Conservation (phyloP, 495 filamentous ascomycete genomes). For the Podospora fimiseda region DNA sequence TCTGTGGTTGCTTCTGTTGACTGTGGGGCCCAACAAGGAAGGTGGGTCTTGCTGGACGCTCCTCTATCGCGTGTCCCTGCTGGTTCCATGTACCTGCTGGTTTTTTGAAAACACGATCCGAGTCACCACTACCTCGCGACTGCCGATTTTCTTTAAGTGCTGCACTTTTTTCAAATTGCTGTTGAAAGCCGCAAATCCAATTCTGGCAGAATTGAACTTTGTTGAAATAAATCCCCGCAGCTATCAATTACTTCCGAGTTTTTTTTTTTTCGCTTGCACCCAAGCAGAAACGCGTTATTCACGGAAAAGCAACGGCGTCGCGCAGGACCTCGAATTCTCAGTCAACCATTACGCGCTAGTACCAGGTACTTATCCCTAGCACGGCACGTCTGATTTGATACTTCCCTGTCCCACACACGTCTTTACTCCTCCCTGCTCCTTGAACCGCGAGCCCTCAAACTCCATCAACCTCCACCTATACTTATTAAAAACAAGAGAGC, state of each 20-base stretch:
- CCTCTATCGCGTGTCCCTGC: constrained; percentile 22
- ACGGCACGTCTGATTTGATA: constrained; percentile 25
- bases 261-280: background rate
- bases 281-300: background rate
- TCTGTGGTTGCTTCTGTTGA: constrained; percentile 45
- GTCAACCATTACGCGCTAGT: constrained; percentile 15
- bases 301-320: background rate
- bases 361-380: constrained; percentile 23
- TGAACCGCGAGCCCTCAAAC: constrained; percentile 13
- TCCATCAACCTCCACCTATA: constrained; percentile 28
- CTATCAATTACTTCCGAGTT: background rate
- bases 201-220: background rate
- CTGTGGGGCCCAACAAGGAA: constrained; percentile 20
- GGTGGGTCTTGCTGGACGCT: constrained; percentile 19
- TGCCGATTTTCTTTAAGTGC: background rate
- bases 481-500: constrained; percentile 31
- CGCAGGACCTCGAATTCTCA: background rate
- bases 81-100: constrained; percentile 23
- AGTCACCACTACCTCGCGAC: background rate
- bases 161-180: background rate
- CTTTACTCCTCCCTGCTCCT: constrained; percentile 5
- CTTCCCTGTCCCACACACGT: constrained; percentile 21
- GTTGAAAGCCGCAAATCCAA: background rate
- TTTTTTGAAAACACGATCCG: constrained; percentile 11
- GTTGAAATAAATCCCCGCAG: background rate